A percentile compares a stretch with the other conserved stretches of the same genome.
phyloP scores from a whole-genome alignment of 352 stramenopile genomes.

The Pythium dissimile region DNA sequence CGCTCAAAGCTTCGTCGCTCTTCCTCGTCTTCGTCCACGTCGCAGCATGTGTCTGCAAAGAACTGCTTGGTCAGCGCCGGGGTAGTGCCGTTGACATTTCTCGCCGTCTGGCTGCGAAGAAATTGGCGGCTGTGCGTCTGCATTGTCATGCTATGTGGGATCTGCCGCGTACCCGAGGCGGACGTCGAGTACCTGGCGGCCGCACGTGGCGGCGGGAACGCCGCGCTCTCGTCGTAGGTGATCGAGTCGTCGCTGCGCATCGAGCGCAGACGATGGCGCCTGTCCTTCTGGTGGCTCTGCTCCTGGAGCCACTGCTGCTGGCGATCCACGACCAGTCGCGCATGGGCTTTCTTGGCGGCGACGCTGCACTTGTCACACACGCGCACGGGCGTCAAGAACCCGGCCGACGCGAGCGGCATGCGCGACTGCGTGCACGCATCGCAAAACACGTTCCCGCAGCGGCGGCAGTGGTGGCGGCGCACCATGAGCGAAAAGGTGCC shows the following conservation, averaged over 20 bases:
- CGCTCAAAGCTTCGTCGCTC: constrained; percentile 12
- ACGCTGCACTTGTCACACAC: constrained; percentile 81
- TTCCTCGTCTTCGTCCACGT: constrained; percentile 15
- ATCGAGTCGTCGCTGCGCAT: constrained; percentile 17
- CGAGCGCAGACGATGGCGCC: constrained; percentile 1
- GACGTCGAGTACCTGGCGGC: not conserved
- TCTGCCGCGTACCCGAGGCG: not conserved
- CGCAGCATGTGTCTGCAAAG: constrained; percentile 11
- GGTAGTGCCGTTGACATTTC: not conserved
- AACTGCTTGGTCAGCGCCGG: constrained; percentile 5
- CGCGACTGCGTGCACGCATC: constrained; percentile 77
- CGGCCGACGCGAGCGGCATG: constrained; percentile 70
- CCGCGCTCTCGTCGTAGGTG: constrained; percentile 5
- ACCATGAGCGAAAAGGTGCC: constrained; percentile 67
- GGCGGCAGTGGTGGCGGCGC: constrained; percentile 82
- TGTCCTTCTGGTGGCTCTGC: constrained; percentile 1
- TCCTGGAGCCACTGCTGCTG: constrained; percentile 28
- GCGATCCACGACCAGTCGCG: constrained; percentile 59
- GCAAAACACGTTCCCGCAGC: constrained; percentile 90
- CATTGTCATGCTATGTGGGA: not conserved
- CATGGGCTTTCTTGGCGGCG: constrained; percentile 65
- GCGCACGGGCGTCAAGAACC: constrained; percentile 65
- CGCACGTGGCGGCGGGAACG: not conserved
- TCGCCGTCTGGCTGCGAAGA: constrained; percentile 16
- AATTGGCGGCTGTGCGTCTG: constrained; percentile 5